Evolutionary conservation across 306 rosid genomes (phyloP), one percentile per base, ranked within the genome.

Genomic region (Hippophae tibetana): DNA sequence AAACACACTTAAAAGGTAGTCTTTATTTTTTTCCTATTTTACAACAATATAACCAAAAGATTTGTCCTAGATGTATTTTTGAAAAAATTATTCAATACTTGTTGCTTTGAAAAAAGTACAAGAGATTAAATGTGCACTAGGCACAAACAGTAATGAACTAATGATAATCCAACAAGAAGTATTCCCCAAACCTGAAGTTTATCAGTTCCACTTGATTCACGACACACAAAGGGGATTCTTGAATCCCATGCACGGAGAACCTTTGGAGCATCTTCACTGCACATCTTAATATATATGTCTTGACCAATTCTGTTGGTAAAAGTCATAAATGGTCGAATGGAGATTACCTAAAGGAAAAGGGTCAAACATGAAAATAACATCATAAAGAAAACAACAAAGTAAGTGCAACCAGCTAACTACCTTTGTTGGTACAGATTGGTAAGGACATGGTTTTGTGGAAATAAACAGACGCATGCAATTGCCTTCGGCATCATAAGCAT

Each of bases 221-320:
- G 81, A 66, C 67, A 69, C 46, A 75, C 80, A 78, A 88, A 92
- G 63, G 89, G 76, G 23, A 82, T 47, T 72, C 95, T 87, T 54
- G 96, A 76, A 78, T 92, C 99, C 70, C 82, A 81, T 27, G 80
- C 77, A 70, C 7, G 86, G 64, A 92, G 86, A 76, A 88, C 69
- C 74, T 92, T 92, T 40, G 87, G 90, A 69, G 75, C 90, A 68
- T 92, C 99, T 74, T 83, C 95, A 52, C 56, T 54, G 69, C 84
- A 76, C 68, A 85, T 72, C 83, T 86, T 92, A 50, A 92, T 69
- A 68, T 67, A 78, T 71, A 88, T 67, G 69, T 88, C 88, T 66
- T 62, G 84, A 74, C 99, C 99, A 80, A 86, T 64, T 74, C 99
- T 86, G 72, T 92, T 92, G 59, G 99, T 92, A 76, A 92, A 85